Percentiles rank a stretch among this genome's conserved stretches.
phyloP scores from a whole-genome alignment of 208 protist genomes.

The Crithidia mellificae region DNA sequence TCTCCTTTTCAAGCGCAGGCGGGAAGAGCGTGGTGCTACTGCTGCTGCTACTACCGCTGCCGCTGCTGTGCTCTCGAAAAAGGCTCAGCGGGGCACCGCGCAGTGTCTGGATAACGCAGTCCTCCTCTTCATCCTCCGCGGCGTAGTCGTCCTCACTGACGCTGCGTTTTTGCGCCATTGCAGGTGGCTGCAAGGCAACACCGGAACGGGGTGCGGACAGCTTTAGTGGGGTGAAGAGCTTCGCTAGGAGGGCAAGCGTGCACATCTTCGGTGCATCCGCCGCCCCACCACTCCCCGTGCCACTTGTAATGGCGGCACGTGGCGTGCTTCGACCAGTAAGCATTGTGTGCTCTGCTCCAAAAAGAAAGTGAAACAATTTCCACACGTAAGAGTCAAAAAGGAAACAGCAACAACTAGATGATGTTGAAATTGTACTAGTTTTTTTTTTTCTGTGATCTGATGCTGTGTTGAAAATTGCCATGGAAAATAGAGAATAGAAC shows the following conservation, averaged over 20 bases:
- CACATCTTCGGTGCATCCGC: not conserved
- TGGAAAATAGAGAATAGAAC: no score
- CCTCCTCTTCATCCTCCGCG: slow-evolving; percentile 7
- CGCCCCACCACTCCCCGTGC: not conserved
- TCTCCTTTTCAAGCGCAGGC: not conserved
- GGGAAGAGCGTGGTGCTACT: not conserved
- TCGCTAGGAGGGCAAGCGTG: not conserved
- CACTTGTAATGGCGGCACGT: not conserved
- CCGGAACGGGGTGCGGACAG: not conserved
- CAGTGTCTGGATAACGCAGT: slow-evolving; percentile 11
- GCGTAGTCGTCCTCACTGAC: not conserved
- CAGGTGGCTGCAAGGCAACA: slow-evolving; percentile 3
- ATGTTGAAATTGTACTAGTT: no score
- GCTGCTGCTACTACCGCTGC: not conserved
- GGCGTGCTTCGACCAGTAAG: not conserved
- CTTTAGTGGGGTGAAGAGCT: not conserved
- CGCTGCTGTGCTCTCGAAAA: not conserved
- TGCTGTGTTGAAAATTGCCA: no score
- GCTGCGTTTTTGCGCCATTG: not conserved
- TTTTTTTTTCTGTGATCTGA: no score
- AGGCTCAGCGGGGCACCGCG: slow-evolving; percentile 13
- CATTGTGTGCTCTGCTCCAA: not conserved
- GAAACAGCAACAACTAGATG: no score
- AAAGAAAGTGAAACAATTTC: no score
- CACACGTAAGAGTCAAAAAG: no score